These are phyloP conservation scores for Zoysia japonica DNA, from an alignment of 176 grass and related monocot genomes.

Conservation along the genomic window DNA sequence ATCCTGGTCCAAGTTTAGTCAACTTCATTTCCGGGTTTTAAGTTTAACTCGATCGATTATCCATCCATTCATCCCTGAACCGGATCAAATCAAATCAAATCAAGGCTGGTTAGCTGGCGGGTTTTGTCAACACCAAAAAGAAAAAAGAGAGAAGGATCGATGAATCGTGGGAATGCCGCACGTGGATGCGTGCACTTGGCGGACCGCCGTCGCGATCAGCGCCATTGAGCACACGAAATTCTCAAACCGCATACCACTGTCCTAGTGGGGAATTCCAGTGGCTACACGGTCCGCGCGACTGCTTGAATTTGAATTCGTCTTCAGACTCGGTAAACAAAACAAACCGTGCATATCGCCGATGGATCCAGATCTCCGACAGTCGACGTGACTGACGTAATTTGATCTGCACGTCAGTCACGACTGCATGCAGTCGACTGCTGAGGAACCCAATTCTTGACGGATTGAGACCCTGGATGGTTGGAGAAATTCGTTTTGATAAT, in stretches of 20 bases:
- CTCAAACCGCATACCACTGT: background rate
- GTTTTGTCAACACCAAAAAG: slow-evolving; percentile 24
- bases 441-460: too few relatives aligned
- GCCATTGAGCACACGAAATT: background rate
- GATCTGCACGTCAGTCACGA: too few relatives aligned
- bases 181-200: slow-evolving; percentile 33
- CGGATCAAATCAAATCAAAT: slow-evolving; percentile 27
- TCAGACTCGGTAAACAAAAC: too few relatives aligned
- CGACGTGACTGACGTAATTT: too few relatives aligned
- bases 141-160: background rate
- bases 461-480: too few relatives aligned
- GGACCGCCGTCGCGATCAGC: slow-evolving; percentile 20
- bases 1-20: slow-evolving; percentile 15
- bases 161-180: slow-evolving; percentile 17
- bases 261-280: background rate
- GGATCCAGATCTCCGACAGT: too few relatives aligned
- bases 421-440: too few relatives aligned
- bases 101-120: slow-evolving; percentile 2
- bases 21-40: background rate
- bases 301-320: too few relatives aligned
- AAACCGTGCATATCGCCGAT: too few relatives aligned
- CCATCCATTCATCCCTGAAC: slow-evolving; percentile 7
- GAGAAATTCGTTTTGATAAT: background rate
- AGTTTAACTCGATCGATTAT: background rate
- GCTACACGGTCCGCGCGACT: too few relatives aligned